Conservation (phyloP, 2,329 filamentous ascomycete species). For the Nemania sp. region DNA sequence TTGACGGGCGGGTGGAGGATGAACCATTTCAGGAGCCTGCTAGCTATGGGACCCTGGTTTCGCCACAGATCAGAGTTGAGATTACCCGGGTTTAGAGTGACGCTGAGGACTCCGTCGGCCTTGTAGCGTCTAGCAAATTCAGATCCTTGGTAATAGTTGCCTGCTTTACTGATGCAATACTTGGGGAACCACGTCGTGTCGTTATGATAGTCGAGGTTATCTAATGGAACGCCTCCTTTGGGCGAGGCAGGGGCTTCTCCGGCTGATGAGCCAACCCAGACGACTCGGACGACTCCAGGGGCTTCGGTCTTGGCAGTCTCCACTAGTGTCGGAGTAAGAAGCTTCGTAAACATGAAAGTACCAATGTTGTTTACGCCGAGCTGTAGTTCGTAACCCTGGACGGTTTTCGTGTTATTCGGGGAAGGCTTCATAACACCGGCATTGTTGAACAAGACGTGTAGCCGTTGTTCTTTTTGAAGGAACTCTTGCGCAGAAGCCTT, state of each 20-base stretch:
- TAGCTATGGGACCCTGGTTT: slow-evolving; percentile 10
- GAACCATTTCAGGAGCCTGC: slow-evolving; percentile 22
- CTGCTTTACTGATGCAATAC: slow-evolving; percentile 43
- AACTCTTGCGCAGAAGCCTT: slow-evolving; percentile 54
- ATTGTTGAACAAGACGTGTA: slow-evolving; percentile 56
- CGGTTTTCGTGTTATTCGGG: slow-evolving; percentile 43
- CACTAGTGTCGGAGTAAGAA: slow-evolving; percentile 40
- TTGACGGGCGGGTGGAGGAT: slow-evolving; percentile 35
- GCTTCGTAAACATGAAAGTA: slow-evolving; percentile 43
- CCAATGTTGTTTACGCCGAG: slow-evolving; percentile 45
- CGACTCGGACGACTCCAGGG: slow-evolving; percentile 39
- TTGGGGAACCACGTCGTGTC: not conserved
- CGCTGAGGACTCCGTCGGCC: slow-evolving; percentile 43
- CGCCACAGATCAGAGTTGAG: slow-evolving; percentile 46
- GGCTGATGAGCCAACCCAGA: slow-evolving; percentile 43
- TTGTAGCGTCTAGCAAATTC: slow-evolving; percentile 45
- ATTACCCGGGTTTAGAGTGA: slow-evolving; percentile 48
- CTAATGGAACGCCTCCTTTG: not conserved
- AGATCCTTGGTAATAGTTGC: slow-evolving; percentile 42
- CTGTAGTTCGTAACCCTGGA: slow-evolving; percentile 47
- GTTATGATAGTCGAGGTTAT: slow-evolving; percentile 36
- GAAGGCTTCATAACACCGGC: slow-evolving; percentile 48
- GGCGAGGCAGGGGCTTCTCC: slow-evolving; percentile 22
- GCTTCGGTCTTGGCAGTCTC: slow-evolving; percentile 32
- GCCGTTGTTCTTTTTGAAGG: slow-evolving; percentile 48